A percentile compares a stretch with the other conserved stretches of the same genome.
Conservation (phyloP, 2,329 filamentous ascomycete species). For the Cercospora nicotianae region DNA sequence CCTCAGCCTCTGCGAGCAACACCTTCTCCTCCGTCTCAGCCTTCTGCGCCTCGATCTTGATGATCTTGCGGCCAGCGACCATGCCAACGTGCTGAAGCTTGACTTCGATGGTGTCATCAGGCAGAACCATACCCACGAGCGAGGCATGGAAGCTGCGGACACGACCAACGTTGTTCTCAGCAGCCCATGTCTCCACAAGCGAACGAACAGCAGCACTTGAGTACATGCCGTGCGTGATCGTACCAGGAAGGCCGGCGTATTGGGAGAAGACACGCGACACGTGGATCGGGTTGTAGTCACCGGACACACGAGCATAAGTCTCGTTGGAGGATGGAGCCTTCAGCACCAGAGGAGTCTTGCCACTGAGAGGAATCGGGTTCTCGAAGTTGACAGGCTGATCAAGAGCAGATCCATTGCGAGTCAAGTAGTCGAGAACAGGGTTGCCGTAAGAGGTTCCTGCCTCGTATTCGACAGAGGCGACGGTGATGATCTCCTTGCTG, state of each 20-base stretch:
- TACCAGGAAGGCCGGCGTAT: constrained; percentile 93
- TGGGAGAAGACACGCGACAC: constrained; percentile 94
- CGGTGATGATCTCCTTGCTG: constrained; percentile 95
- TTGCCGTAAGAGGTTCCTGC: constrained; percentile 90
- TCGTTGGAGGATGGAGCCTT: constrained; percentile 95
- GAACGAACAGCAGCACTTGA: constrained; percentile 94
- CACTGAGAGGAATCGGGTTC: constrained; percentile 92
- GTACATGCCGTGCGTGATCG: constrained; percentile 99
- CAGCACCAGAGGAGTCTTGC: constrained; percentile 82
- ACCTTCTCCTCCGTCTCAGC: constrained; percentile 97
- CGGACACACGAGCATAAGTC: constrained; percentile 94
- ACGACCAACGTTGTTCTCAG: constrained; percentile 96
- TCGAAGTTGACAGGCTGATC: constrained; percentile 97
- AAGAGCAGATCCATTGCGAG: constrained; percentile 85
- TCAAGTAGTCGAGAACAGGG: constrained; percentile 92
- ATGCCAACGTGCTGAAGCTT: constrained; percentile 96
- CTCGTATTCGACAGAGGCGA: constrained; percentile 95
- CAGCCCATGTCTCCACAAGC: constrained; percentile 96
- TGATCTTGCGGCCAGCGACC: constrained; percentile 97
- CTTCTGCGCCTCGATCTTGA: constrained; percentile 96
- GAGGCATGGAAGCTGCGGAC: constrained; percentile 96
- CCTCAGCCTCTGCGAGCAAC: constrained; percentile 89
- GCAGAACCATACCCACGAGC: constrained; percentile 97
- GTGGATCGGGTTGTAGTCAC: constrained; percentile 98
- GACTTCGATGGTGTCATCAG: constrained; percentile 92